phyloP scores from a whole-genome alignment of 192 early-diverging fungal genomes.

The Funneliformis mosseae region DNA sequence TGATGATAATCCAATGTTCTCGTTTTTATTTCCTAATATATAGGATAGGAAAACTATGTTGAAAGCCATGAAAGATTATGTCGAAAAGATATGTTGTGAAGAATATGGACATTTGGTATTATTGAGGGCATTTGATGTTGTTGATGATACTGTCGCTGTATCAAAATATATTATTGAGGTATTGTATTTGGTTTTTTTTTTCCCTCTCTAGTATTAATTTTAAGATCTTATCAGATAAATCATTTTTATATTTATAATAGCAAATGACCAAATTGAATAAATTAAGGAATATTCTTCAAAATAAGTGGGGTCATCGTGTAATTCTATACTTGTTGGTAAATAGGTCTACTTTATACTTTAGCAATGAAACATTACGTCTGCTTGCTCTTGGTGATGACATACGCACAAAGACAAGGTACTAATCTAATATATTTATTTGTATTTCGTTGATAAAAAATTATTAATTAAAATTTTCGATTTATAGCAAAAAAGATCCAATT shows the following conservation, averaged over 20 bases:
- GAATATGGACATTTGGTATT: constrained; percentile 90
- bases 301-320: constrained; percentile 80
- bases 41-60: constrained; percentile 87
- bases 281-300: constrained; percentile 58
- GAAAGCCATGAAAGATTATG: constrained; percentile 80
- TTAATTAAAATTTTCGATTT: background rate
- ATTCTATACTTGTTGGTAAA: constrained; percentile 82
- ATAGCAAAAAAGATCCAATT: constrained; percentile 84
- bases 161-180: constrained; percentile 73
- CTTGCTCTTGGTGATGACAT: constrained; percentile 71
- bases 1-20: background rate
- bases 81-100: constrained; percentile 80
- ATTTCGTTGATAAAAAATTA: background rate
- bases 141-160: constrained; percentile 92
- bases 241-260: background rate
- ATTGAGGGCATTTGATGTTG: constrained; percentile 78
- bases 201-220: background rate
- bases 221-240: background rate
- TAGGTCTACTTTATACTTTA: constrained; percentile 73
- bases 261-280: background rate
- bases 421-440: background rate
- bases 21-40: background rate
- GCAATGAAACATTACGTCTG: constrained; percentile 67
- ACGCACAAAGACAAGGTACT: constrained; percentile 57
- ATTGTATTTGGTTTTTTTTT: background rate